Base-by-base conservation (phyloP, 176 grass and related monocot species). In the Rhynchospora tenuis region DNA sequence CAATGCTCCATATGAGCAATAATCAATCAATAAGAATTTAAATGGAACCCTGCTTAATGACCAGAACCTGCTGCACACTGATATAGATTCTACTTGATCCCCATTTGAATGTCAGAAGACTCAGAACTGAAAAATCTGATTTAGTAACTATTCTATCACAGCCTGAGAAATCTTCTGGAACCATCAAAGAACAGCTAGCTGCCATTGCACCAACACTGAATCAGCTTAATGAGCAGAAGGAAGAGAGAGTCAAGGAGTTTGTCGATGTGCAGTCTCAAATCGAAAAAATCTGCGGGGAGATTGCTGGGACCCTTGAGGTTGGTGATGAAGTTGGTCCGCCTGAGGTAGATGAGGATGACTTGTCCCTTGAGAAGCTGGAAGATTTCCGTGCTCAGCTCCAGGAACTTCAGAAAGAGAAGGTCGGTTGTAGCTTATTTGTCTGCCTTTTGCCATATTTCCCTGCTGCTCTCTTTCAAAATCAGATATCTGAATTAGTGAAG, bases 361-460 rank as follows among this genome's bases (percentile, higher is more conserved):
- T 99, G 81, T 92, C 97, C 58, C 85, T 96, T 43, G 88, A 99
- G 56, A 96, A 85, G 55, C 87, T 99, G 59, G 91, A 96, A 84
- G 97, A 99, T 69, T 96, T 92, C 58, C 86, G 86, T 24, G 91
- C 91, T 78, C 91, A 99, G 15, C 88, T 95, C 68, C 93, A 96
- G 75, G 93, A 93, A 33, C 97, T 99, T 85, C 88, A 99, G 85
- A 99, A 92, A 92, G 97, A 99, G 90, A 99, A 99, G 97, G 97
- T 99, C 55, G 43, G 73, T 79, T 79, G 38, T 24, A 68, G 24
- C 57, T 61, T 26, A 48, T 83, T 86, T 61, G 16, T 73, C 81
- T 83, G 15, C 17, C 84, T 78, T 72, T 24, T 14, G 15, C 9
- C 68, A 17, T 28, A 17, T 7, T 84, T 38, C 2, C 59, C 85